Percentiles rank a stretch among this genome's conserved stretches.
phyloP scores from a whole-genome alignment of 1,284 basidiomycete species.

The Inonotus hispidus region DNA sequence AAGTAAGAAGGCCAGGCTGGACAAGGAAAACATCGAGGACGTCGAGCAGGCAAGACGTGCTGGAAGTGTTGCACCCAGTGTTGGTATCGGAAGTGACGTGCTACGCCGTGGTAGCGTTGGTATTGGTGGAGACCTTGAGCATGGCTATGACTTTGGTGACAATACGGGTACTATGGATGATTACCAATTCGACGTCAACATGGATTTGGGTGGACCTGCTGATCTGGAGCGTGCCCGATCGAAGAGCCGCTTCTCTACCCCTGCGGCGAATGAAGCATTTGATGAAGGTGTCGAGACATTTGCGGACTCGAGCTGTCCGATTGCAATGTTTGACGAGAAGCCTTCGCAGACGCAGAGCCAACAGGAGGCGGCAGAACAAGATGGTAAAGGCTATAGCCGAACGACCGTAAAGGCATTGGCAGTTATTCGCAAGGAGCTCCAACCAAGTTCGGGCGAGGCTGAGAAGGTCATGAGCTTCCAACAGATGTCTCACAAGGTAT shows the following conservation, averaged over 20 bases:
- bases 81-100: constrained; percentile 47
- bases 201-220: constrained; percentile 22
- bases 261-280: constrained; percentile 44
- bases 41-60: constrained; percentile 67
- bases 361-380: constrained; percentile 35
- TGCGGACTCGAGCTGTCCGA: constrained; percentile 68
- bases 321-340: constrained; percentile 78
- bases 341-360: constrained; percentile 42
- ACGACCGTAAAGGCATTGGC: constrained; percentile 87
- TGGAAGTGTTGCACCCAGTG: constrained; percentile 36
- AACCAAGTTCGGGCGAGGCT: constrained; percentile 42
- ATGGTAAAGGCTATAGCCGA: constrained; percentile 77
- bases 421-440: constrained; percentile 76
- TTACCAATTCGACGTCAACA: constrained; percentile 56
- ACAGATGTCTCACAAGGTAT: constrained; percentile 68
- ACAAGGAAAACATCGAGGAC: constrained; percentile 40
- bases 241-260: constrained; percentile 62
- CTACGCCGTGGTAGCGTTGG: constrained; percentile 45
- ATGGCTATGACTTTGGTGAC: constrained; percentile 52
- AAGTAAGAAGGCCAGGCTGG: constrained; percentile 57
- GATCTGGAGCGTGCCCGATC: constrained; percentile 37
- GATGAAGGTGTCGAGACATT: constrained; percentile 60
- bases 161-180: constrained; percentile 50
- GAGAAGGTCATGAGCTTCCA: constrained; percentile 69
- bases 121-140: constrained; percentile 36